Conservation (phyloP, 352 stramenopile genomes). For the Phytophthora vignae region DNA sequence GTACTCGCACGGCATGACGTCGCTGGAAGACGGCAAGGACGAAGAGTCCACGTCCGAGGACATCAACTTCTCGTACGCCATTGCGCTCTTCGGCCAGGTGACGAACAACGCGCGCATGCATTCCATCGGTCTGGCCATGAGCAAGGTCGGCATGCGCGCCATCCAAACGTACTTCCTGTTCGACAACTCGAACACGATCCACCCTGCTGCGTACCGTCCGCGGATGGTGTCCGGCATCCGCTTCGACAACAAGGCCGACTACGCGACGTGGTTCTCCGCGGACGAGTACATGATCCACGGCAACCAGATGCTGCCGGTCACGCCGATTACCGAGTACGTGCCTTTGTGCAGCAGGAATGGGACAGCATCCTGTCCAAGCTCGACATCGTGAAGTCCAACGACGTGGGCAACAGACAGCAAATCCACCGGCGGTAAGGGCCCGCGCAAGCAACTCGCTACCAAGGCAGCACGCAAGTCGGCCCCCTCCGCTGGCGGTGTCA, state of each 20-base stretch:
- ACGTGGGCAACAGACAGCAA: conserved; percentile 89
- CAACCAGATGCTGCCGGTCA: conserved; percentile 81
- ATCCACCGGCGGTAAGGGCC: conserved; percentile 90
- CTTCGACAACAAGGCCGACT: conserved; percentile 87
- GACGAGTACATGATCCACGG: conserved; percentile 80
- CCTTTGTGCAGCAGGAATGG: conserved; percentile 74
- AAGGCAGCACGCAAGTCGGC: conserved; percentile 92
- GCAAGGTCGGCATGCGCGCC: conserved; percentile 55
- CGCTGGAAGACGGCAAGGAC: conserved; percentile 69
- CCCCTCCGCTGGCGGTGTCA: conserved; percentile 90
- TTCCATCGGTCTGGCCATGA: conserved; percentile 61
- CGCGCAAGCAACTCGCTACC: conserved; percentile 92
- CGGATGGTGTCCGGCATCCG: conserved; percentile 74
- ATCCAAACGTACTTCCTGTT: conserved; percentile 83
- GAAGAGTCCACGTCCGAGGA: conserved; percentile 75
- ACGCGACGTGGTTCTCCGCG: conserved; percentile 78
- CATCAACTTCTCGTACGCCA: conserved; percentile 70
- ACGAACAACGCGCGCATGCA: conserved; percentile 54
- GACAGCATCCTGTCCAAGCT: conserved; percentile 55
- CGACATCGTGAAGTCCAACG: conserved; percentile 48
- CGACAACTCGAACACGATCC: conserved; percentile 57
- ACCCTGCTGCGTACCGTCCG: conserved; percentile 49
- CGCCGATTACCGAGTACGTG: conserved; percentile 67
- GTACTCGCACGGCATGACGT: conserved; percentile 74
- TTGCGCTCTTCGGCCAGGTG: conserved; percentile 55